Base-by-base conservation (phyloP, 2,329 filamentous ascomycete genomes). In the Pestalotiopsis sp. region DNA sequence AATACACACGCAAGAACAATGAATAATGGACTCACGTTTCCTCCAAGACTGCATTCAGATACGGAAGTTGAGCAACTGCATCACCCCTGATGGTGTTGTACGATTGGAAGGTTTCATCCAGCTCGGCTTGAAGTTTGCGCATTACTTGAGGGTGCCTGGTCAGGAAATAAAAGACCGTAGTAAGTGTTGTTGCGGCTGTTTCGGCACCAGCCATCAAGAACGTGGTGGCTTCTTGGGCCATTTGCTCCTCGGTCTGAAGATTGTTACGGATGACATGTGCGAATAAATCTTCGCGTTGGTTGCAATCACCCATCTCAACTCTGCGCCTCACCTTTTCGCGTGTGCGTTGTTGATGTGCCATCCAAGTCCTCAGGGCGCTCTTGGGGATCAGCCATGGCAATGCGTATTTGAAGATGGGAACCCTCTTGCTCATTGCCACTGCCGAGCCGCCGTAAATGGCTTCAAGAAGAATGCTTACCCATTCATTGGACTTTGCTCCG, bases 41-140 rank as follows among this genome's bases (percentile, higher is more conserved):
- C 1, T 75, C 74, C 38, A 78, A 72, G 4, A 76, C 72, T 3
- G 77, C 75, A 36, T 77, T 77, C 11, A 78, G 68, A 65, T 78
- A 78, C 0, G 72, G 72, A 3, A 78, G 70, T 31, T 70, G 68
- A 4, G 71, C 70, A 1, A 71, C 69, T 4, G 61, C 45, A 45
- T 71, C 71, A 23, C 68, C 70, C 2, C 66, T 72, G 41, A 74
- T 71, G 56, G 67, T 70, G 2, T 67, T 59, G 38, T 69, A 68
- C 1, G 65, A 38, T 9, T 4, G 27, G 23, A 73, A 73, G 4
- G 59, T 31, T 2, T 23, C 39, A 27, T 71, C 64, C 11, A 73
- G 67, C 62, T 74, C 72, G 36, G 66, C 45, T 25, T 66, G 70
- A 0, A 74, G 69, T 31, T 65, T 57, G 1, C 12, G 5, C 25